Conservation (phyloP, 1,139 yeast genomes). For the Pichia norvegensis region DNA sequence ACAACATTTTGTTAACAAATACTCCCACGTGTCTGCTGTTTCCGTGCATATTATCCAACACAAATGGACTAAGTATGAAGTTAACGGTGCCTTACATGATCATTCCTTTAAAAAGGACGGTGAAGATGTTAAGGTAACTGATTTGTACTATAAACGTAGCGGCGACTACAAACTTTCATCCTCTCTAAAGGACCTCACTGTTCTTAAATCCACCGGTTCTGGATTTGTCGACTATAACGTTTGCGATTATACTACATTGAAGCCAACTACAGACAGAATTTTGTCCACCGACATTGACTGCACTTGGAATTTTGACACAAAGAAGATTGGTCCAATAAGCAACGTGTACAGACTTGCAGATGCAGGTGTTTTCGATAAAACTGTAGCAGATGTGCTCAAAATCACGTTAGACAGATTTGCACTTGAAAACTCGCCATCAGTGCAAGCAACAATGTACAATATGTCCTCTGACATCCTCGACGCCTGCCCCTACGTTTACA, state of each 20-base stretch:
- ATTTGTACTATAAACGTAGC: slow-evolving; percentile 43
- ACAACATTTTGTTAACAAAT: slow-evolving; percentile 68
- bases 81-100: slow-evolving; percentile 65
- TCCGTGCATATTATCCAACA: slow-evolving; percentile 61
- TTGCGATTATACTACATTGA: slow-evolving; percentile 82
- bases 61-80: slow-evolving; percentile 71
- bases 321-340: slow-evolving; percentile 42
- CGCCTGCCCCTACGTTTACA: slow-evolving; percentile 46
- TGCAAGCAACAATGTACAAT: slow-evolving; percentile 93
- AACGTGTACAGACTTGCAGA: slow-evolving; percentile 47
- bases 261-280: slow-evolving; percentile 77
- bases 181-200: slow-evolving; percentile 75
- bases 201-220: slow-evolving; percentile 88
- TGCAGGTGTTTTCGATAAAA: slow-evolving; percentile 48
- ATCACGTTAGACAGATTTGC: slow-evolving; percentile 76
- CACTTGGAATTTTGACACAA: slow-evolving; percentile 57
- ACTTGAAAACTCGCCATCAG: slow-evolving; percentile 78
- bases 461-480: slow-evolving; percentile 70
- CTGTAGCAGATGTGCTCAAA: slow-evolving; percentile 54
- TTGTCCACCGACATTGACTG: slow-evolving; percentile 83
- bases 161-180: slow-evolving; percentile 53
- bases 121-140: slow-evolving; percentile 62
- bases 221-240: slow-evolving; percentile 82
- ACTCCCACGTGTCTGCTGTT: slow-evolving; percentile 66
- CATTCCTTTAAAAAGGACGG: slow-evolving; percentile 86